A percentile compares a stretch with the other conserved stretches of the same genome.
Conservation (phyloP, 768 basidiomycete genomes). For the Macrolepiota fuliginosa region DNA sequence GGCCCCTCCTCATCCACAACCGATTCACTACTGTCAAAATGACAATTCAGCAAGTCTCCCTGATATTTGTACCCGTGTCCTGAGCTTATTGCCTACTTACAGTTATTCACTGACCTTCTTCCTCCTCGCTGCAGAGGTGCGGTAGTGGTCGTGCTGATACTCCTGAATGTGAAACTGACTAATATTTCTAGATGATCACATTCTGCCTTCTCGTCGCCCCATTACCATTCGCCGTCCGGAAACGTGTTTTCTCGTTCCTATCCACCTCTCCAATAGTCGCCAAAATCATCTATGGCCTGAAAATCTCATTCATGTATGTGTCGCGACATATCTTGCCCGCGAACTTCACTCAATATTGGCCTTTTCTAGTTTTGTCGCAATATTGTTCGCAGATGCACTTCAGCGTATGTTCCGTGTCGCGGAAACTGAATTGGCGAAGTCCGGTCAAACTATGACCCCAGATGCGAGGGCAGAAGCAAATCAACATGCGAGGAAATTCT, state of each 20-base stretch:
- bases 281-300: slow-evolving; percentile 87
- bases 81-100: not conserved
- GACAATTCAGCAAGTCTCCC: slow-evolving; percentile 16
- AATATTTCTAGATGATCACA: slow-evolving; percentile 59
- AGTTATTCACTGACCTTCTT: slow-evolving; percentile 82
- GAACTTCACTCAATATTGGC: not conserved
- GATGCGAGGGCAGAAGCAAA: slow-evolving; percentile 83
- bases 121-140: slow-evolving; percentile 73
- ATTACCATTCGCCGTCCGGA: slow-evolving; percentile 73
- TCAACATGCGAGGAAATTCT: slow-evolving; percentile 91
- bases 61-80: not conserved
- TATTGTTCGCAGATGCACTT: slow-evolving; percentile 88
- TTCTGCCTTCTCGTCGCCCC: slow-evolving; percentile 85
- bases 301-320: slow-evolving; percentile 89
- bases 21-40: slow-evolving; percentile 1
- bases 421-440: slow-evolving; percentile 67
- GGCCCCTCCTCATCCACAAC: not conserved
- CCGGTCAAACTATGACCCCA: slow-evolving; percentile 46
- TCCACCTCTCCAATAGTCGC: slow-evolving; percentile 69
- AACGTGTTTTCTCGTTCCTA: slow-evolving; percentile 70
- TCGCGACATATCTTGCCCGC: slow-evolving; percentile 14
- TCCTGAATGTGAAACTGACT: not conserved
- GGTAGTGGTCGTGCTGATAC: not conserved
- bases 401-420: slow-evolving; percentile 89
- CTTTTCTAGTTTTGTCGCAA: slow-evolving; percentile 64